Base-by-base conservation (phyloP, 2,329 filamentous ascomycete species). In the Xylariales sp. region DNA sequence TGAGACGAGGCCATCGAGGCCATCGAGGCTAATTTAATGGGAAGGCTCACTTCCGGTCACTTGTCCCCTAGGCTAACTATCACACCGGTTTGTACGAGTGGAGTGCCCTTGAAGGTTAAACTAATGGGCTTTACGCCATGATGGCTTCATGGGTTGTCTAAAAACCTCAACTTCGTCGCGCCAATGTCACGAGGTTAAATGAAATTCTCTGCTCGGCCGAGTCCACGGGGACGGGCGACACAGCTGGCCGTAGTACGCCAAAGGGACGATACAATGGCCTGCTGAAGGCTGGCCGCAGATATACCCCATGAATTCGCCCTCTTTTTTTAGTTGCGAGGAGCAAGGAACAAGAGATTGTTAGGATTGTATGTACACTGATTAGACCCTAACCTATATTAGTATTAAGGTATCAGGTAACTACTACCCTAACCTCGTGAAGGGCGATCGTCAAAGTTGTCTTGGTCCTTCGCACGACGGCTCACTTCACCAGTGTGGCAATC, bases 301-400 rank as follows among this genome's bases (percentile, higher is more conserved):
- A 55, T 55, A 55, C 53, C 53, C 34, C 12, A n/a, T 30, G 36
- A 30, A 28, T 55, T n/a, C 7, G 3, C 39, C 39, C 36, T 30
- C 36, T 16, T 10, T 23, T 52, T 39, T 16, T 4, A 53, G n/a
- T 18, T 14, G 14, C 39, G 3, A 23, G n/a, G 8, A 39, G 16
- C n/a, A 36, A 14, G 36, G 9, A 36, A 16, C 14, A 55, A 3
- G 18, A 43, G n/a, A 43, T 5, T 55, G 36, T 55, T 55, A 28
- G 52, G n/a, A 23, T 55, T 55, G 23, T 55, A 55, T 55, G 10
- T 28, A 55, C 5, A 28, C 12, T 55, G 36, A 12, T 16, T 43
- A 28, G 23, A 18, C 16, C 36, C 30, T 12, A 2, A 30, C 6
- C 5, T 12, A 54, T 39, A 39, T 39, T 12, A 39, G 28, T 5